A percentile compares a stretch with the other conserved stretches of the same genome.
Conservation (phyloP, 1,284 basidiomycete species). For the Austroboletus sp. region DNA sequence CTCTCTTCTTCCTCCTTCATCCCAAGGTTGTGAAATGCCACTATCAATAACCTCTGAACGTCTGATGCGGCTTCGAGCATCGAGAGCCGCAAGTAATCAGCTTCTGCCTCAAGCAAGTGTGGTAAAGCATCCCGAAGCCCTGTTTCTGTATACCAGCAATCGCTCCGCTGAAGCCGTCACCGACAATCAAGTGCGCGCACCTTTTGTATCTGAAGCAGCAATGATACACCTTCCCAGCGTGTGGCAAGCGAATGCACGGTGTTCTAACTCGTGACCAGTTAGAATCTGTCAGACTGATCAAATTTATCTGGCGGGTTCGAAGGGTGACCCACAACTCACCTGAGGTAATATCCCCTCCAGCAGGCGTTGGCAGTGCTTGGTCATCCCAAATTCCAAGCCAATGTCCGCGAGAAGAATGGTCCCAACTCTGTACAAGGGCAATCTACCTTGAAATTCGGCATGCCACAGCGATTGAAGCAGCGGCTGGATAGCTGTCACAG, state of each 20-base stretch:
- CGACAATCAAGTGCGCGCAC: slow-evolving; percentile 12
- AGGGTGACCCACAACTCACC: slow-evolving; percentile 34
- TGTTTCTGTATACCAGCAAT: slow-evolving; percentile 17
- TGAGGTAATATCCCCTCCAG: slow-evolving; percentile 75
- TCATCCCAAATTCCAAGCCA: slow-evolving; percentile 68
- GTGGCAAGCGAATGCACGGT: slow-evolving; percentile 66
- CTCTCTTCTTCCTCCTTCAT: slow-evolving; percentile 50
- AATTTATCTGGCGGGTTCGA: background rate
- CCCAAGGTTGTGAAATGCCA: slow-evolving; percentile 64
- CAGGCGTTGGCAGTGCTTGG: slow-evolving; percentile 53
- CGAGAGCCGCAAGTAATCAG: slow-evolving; percentile 53
- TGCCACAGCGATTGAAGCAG: slow-evolving; percentile 68
- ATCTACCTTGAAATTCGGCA: slow-evolving; percentile 67
- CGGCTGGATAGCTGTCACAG: slow-evolving; percentile 53
- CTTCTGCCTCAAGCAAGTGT: slow-evolving; percentile 58
- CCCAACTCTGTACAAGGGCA: slow-evolving; percentile 58
- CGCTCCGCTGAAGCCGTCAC: slow-evolving; percentile 2
- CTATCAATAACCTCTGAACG: slow-evolving; percentile 62
- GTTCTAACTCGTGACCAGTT: slow-evolving; percentile 62
- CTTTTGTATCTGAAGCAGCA: slow-evolving; percentile 37
- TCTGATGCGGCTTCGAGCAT: slow-evolving; percentile 56
- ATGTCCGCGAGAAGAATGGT: slow-evolving; percentile 68
- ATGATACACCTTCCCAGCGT: slow-evolving; percentile 68
- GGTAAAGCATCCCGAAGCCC: slow-evolving; percentile 50
- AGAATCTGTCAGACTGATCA: slow-evolving; percentile 46